Conservation (phyloP, 2,329 filamentous ascomycete genomes). For the Aspergillus sp. region DNA sequence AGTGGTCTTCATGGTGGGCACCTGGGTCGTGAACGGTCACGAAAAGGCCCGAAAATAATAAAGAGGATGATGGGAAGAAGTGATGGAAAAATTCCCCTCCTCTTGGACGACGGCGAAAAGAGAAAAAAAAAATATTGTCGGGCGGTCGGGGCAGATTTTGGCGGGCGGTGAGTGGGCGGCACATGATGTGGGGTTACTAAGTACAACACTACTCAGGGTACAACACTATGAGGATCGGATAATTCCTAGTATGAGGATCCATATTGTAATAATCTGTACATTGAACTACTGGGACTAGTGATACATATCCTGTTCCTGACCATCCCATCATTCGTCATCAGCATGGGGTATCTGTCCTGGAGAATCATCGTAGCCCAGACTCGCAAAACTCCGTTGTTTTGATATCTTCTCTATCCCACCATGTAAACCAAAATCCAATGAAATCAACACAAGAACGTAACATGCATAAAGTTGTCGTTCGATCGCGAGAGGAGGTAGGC, state of each 20-base stretch:
- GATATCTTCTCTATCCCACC: slow-evolving; percentile 18
- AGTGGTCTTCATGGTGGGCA: slow-evolving; percentile 55
- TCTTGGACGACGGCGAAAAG: slow-evolving; percentile 6
- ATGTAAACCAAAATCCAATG: slow-evolving; percentile 15
- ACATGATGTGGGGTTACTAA: neutral
- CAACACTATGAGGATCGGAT: neutral
- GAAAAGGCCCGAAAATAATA: slow-evolving; percentile 7
- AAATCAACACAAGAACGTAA: slow-evolving; percentile 15
- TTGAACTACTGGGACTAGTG: slow-evolving; percentile 22
- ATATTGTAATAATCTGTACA: slow-evolving; percentile 16
- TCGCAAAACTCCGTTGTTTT: slow-evolving; percentile 34
- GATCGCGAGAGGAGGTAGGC: slow-evolving; percentile 8
- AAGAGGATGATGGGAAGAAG: slow-evolving; percentile 4
- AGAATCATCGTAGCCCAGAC: slow-evolving; percentile 22
- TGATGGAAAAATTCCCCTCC: neutral
- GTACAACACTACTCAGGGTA: too few species aligned
- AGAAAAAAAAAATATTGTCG: slow-evolving; percentile 17
- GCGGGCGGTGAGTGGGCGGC: slow-evolving; percentile 13
- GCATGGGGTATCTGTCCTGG: slow-evolving; percentile 15
- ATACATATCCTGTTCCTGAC: slow-evolving; percentile 22
- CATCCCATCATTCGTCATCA: slow-evolving; percentile 18
- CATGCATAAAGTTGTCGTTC: slow-evolving; percentile 14
- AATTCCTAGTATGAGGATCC: neutral
- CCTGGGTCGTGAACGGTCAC: slow-evolving; percentile 25
- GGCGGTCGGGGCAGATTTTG: slow-evolving; percentile 19